A percentile compares a stretch with the other conserved stretches of the same genome.
These are phyloP conservation scores for Boletus albobrunnescens DNA, from an alignment of 1,284 basidiomycete genomes.

Conservation along the genomic window DNA sequence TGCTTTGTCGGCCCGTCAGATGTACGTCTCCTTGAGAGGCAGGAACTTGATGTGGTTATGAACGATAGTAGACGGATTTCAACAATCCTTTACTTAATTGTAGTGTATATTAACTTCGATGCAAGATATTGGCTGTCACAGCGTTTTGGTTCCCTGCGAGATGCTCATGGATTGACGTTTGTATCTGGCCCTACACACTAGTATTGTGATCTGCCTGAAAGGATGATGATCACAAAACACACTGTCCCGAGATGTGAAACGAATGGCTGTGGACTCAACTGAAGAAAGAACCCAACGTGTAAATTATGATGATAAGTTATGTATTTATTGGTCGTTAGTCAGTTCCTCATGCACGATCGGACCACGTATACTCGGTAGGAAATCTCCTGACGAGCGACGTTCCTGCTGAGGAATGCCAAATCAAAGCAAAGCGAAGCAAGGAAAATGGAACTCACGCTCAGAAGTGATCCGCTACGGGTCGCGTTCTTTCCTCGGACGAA, in stretches of 20 bases:
- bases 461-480: neutral
- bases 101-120: slow-evolving; percentile 27
- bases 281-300: slow-evolving; percentile 3
- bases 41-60: slow-evolving; percentile 39
- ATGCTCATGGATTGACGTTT: too few species aligned
- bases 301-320: slow-evolving; percentile 6
- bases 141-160: neutral
- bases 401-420: slow-evolving; percentile 5
- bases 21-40: slow-evolving; percentile 40
- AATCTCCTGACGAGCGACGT: slow-evolving; percentile 7
- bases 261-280: slow-evolving; percentile 2
- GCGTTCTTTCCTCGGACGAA: slow-evolving; percentile 27
- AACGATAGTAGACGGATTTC: slow-evolving; percentile 52
- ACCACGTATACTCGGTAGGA: neutral
- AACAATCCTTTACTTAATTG: slow-evolving; percentile 56
- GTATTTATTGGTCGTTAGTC: slow-evolving; percentile 7
- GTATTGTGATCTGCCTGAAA: too few species aligned
- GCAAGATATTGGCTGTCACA: neutral
- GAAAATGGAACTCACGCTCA: slow-evolving; percentile 16
- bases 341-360: slow-evolving; percentile 7
- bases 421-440: neutral
- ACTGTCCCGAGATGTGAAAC: neutral
- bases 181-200: too few species aligned
- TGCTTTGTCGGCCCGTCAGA: slow-evolving; percentile 35
- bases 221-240: neutral